Evolutionary conservation across 106 monocot genomes (phyloP).

Genomic region (Cymbidium sinense): DNA sequence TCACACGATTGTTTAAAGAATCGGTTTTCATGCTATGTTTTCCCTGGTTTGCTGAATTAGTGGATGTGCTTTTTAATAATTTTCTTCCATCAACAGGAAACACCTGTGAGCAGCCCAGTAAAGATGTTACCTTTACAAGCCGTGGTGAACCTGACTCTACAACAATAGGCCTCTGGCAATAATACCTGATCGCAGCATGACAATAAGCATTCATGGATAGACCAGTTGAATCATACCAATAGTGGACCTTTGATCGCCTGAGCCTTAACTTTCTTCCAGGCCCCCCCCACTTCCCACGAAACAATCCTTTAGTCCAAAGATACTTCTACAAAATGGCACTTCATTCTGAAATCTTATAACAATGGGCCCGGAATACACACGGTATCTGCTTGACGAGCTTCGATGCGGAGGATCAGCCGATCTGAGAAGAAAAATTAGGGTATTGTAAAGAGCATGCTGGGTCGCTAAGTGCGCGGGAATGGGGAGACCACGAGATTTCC

Average conservation of each 20-base stretch:
- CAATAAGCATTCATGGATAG: neutral
- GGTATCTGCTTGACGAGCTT: neutral
- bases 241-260: too few relatives aligned
- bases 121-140: neutral
- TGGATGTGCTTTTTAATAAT: neutral
- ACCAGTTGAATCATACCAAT: too few relatives aligned
- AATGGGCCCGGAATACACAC: neutral
- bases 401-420: neutral
- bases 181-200: neutral
- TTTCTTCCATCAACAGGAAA: conserved; percentile 10
- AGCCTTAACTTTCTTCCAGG: neutral
- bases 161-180: conserved; percentile 12
- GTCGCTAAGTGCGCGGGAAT: too few relatives aligned
- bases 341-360: neutral
- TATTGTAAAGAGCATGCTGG: neutral
- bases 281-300: neutral
- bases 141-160: conserved; percentile 1
- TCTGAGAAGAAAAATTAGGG: neutral
- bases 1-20: too few relatives aligned
- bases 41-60: too few relatives aligned
- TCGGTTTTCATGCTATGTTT: too few relatives aligned
- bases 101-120: neutral
- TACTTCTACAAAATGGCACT: neutral
- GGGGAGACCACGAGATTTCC: too few relatives aligned
- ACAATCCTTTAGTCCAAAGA: neutral